A percentile compares a stretch with the other conserved stretches of the same genome.
phyloP scores from a whole-genome alignment of 768 basidiomycete genomes.

The Amanita rubescens region DNA sequence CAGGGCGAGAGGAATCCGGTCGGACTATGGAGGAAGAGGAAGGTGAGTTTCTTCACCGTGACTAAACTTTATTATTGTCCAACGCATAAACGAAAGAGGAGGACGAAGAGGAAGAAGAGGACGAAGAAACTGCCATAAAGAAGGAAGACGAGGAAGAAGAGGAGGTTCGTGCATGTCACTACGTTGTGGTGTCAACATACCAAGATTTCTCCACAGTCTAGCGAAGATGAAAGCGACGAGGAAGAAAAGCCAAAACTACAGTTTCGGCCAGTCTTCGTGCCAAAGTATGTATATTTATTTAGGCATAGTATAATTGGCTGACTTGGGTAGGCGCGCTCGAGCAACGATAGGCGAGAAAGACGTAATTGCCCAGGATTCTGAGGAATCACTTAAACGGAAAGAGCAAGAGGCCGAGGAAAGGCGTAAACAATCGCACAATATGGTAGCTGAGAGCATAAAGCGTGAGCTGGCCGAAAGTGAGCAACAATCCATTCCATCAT shows the following conservation, averaged over 20 bases:
- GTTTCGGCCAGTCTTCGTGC: constrained; percentile 91
- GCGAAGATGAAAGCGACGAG: constrained; percentile 76
- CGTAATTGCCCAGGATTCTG: constrained; percentile 59
- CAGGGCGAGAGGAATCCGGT: constrained; percentile 72
- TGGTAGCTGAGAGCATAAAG: constrained; percentile 91
- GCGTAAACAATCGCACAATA: constrained; percentile 79
- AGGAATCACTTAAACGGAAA: constrained; percentile 63
- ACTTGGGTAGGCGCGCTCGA: constrained; percentile 54
- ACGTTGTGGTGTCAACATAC: not conserved
- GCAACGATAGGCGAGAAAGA: constrained; percentile 67
- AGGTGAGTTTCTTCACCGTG: constrained; percentile 22
- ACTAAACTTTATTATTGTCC: constrained; percentile 4
- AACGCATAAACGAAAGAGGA: constrained; percentile 3
- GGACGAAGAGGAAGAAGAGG: constrained; percentile 8
- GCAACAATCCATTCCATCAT: constrained; percentile 20
- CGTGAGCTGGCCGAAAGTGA: constrained; percentile 88
- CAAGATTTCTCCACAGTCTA: constrained; percentile 45
- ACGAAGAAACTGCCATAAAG: constrained; percentile 18
- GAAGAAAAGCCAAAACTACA: constrained; percentile 68
- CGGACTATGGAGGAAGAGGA: constrained; percentile 58
- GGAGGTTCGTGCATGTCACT: constrained; percentile 32
- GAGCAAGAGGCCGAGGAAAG: constrained; percentile 77
- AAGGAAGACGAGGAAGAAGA: constrained; percentile 20
- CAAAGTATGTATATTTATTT: constrained; percentile 59
- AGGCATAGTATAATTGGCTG: constrained; percentile 2